Conservation (phyloP, 257 asterid genomes). For the Lantana camara region DNA sequence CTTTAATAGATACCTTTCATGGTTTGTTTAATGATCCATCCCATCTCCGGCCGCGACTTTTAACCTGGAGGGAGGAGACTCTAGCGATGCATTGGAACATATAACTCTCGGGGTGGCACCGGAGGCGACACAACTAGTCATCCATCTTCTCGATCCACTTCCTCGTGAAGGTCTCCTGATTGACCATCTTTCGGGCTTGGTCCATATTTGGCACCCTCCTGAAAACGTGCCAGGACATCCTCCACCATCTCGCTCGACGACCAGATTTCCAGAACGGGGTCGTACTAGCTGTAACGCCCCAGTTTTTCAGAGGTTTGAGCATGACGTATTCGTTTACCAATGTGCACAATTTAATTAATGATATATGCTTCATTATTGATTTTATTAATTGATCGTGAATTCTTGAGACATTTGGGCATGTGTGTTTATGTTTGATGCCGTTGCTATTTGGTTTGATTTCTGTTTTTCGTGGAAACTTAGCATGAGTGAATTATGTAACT, state of each 20-base stretch:
- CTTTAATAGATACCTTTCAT: slow-evolving; percentile 21
- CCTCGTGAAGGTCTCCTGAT: slow-evolving; percentile 43
- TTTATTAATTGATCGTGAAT: too few species aligned
- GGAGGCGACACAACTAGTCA: slow-evolving; percentile 35
- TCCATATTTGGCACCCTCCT: slow-evolving; percentile 34
- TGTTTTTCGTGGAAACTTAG: too few species aligned
- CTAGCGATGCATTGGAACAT: slow-evolving; percentile 29
- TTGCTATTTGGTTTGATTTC: too few species aligned
- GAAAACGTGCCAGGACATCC: slow-evolving; percentile 40
- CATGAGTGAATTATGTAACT: too few species aligned
- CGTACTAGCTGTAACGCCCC: too few species aligned
- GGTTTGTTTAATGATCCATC: slow-evolving; percentile 22
- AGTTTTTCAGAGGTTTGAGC: too few species aligned
- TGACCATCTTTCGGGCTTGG: slow-evolving; percentile 39
- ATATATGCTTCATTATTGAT: too few species aligned
- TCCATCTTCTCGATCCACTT: slow-evolving; percentile 41
- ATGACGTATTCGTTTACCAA: too few species aligned
- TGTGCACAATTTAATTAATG: too few species aligned
- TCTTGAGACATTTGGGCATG: too few species aligned
- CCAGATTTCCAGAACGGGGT: slow-evolving; percentile 47
- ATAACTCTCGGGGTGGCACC: slow-evolving; percentile 26
- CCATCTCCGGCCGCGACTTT: slow-evolving; percentile 30
- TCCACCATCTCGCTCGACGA: slow-evolving; percentile 35
- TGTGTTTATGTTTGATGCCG: too few species aligned
- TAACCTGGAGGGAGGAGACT: neutral